Evolutionary conservation across 495 filamentous ascomycete species (phyloP), one percentile per base, ranked within the genome.

Genomic region (Haplographium delicatum): DNA sequence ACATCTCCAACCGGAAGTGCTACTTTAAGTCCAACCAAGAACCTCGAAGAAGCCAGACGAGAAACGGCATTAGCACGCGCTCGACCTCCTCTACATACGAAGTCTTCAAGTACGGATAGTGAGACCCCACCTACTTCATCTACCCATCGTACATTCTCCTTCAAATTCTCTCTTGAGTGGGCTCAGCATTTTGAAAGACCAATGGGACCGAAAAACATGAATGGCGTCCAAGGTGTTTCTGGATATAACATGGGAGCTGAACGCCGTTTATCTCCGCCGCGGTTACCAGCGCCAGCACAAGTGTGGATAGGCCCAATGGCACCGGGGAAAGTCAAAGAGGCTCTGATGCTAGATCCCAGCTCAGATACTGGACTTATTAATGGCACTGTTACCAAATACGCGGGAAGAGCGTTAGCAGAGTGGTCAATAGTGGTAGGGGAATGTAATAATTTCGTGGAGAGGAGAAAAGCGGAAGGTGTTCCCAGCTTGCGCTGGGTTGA

Each of bases 401-500:
- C 82, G 5, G 93, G 93, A 2, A 80, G 91, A 38, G 89, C 93
- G 1, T 74, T 98, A 43, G 90, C 91, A 1, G 93, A 98, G 66
- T 98, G 93, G 93, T 72, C 81, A 11, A 67, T 88, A 18, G 79
- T 96, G 28, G 83, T 96, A 6, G 74, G 75, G 20, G 93, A 98
- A 65, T 91, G 84, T 68, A 90, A 97, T 62, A 88, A 82, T 60
- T 98, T 98, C 66, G 87, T 91, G 39, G 88, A 95, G 24, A 76
- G 91, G 23, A 77, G 93, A 50, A 85, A 83, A 53, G 82, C 82
- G 31, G 93, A 98, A 66, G 93, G 93, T 39, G 85, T 95, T 11
- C 81, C 88, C 7, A 69, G 68, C 5, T 75, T 91, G 59, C 77
- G 71, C 41, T 73, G 83, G 53, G 86, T 98, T 37, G 93, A 98